Conservation (phyloP, 768 basidiomycete species). For the Psilocybe sp. region DNA sequence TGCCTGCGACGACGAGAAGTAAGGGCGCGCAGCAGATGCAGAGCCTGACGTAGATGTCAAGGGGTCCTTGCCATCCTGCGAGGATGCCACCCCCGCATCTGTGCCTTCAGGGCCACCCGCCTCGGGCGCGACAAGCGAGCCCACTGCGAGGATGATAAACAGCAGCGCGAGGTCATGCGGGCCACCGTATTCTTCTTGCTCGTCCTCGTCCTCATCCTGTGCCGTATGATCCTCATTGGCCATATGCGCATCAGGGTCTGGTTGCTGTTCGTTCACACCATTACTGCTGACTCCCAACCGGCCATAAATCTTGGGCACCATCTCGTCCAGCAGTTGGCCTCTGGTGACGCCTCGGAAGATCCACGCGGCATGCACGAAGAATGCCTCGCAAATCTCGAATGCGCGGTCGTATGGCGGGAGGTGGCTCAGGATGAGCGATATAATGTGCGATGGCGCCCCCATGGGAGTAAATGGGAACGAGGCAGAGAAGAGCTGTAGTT, state of each 20-base stretch:
- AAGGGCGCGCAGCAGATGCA: no score
- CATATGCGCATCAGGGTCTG: no score
- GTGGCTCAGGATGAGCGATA: conserved; percentile 46
- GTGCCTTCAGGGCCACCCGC: conserved; percentile 1
- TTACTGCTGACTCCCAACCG: no score
- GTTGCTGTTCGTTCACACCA: no score
- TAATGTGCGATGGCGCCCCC: conserved; percentile 43
- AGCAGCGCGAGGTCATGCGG: conserved; percentile 53
- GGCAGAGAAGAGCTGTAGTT: conserved; percentile 50
- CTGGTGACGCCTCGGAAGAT: conserved; percentile 59
- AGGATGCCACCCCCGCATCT: no score
- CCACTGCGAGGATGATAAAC: conserved; percentile 56
- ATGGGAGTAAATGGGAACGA: conserved; percentile 66
- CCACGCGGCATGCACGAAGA: conserved; percentile 62
- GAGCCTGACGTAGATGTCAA: no score
- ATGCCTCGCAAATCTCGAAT: conserved; percentile 56
- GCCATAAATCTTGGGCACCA: conserved; percentile 55
- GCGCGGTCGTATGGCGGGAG: conserved; percentile 56
- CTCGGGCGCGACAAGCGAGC: conserved; percentile 40
- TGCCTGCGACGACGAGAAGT: no score
- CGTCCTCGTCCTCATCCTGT: no score
- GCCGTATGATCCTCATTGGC: no score
- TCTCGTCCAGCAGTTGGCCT: conserved; percentile 65
- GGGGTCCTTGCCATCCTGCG: no score
- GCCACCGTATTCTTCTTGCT: conserved; percentile 27